Evolutionary conservation across 768 basidiomycete species (phyloP), one percentile per base, ranked within the genome.

Genomic region (Rhizopogon vinicolor): DNA sequence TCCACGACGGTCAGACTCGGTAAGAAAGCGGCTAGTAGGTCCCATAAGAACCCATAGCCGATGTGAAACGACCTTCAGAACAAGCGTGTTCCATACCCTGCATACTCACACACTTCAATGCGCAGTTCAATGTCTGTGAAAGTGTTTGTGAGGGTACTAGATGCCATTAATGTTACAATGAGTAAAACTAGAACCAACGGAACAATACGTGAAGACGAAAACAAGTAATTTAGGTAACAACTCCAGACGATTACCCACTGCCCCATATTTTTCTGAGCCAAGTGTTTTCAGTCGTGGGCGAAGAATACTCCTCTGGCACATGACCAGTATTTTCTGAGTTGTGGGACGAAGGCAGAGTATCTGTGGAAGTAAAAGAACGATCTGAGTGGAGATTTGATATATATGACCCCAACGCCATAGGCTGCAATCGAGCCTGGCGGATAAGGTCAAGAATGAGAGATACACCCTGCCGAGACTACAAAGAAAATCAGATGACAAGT

Each of bases 391-490:
- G 63, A 58, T 56, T 64, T 44, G 71, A 67, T 49, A 64, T 68
- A 42, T 76, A 71, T 14, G 66, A 71, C 13, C 73, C 77, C 39
- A 78, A 66, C 14, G 74, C 62, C 73, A 81, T 74, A 40, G 80
- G 76, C 56, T 82, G 77, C 46, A 77, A 61, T 55, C 91, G 87
- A 49, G 91, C 86, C 69, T 92, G 86, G 43, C 92, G 87, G 33
- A 96, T 72, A 51, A 91, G 78, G 57, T 79, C 79, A 48, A 96
- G 79, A 55, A 96, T 87, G 42, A 93, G 78, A 41, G 88, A 85
- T 58, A 97, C 87, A 6, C 93, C 93, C 70, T 92, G 89, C 43
- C 91, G 89, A 63, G 89, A 93, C 91, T 92, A 58, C 16, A 51
- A 41, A 48, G 28, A 39, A 58, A 14, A 57, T 10, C 53, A 39